Evolutionary conservation across 2,329 filamentous ascomycete genomes (phyloP), one percentile per base, ranked within the genome.

Genomic region (Hymenoscyphus scutula): DNA sequence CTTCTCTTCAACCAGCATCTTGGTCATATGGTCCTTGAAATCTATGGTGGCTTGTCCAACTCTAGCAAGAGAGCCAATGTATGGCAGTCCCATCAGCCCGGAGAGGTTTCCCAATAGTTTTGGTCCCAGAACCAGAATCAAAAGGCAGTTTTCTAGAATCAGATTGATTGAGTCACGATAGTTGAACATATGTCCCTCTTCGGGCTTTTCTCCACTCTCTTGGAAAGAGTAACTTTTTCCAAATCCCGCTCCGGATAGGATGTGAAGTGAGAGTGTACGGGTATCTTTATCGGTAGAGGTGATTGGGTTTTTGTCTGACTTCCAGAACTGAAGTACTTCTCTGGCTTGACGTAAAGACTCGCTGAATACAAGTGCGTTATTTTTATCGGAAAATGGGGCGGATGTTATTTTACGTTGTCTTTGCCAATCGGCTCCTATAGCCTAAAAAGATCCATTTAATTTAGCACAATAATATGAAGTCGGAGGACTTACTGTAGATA

Each of bases 231-330:
- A 62, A 13, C 29, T 53, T 34, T 63, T 60, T 17, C 65, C 80
- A 66, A 83, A 83, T 2, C 80, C 81, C 59, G 81, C 81, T 57
- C 76, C 75, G 65, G 79, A 81, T 65, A 83, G 82, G 48, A 83
- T 77, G 68, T 82, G 78, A 27, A 83, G 69, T 57, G 77, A 78
- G 64, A 82, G 72, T 59, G 78, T 77, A 79, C 82, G 82, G 2
- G 79, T 76, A 55, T 78, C 75, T 6, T 75, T 70, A 11, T 72
- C 66, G 19, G 72, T 66, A 4, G 19, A 68, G 7, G 64, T 53
- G 1, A 72, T 58, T 5, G 37, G 11, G 25, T 17, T n/a, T 8
- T 37, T 56, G 13, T 5, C 32, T 13, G 58, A 23, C 17, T 19
- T 58, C 69, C 69, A 71, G 54, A 67, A 53, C 19, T 67, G 27